A percentile compares a stretch with the other conserved stretches of the same genome.
These are phyloP conservation scores for Gossypium australe DNA, from an alignment of 345 rosid species.

Conservation along the genomic window DNA sequence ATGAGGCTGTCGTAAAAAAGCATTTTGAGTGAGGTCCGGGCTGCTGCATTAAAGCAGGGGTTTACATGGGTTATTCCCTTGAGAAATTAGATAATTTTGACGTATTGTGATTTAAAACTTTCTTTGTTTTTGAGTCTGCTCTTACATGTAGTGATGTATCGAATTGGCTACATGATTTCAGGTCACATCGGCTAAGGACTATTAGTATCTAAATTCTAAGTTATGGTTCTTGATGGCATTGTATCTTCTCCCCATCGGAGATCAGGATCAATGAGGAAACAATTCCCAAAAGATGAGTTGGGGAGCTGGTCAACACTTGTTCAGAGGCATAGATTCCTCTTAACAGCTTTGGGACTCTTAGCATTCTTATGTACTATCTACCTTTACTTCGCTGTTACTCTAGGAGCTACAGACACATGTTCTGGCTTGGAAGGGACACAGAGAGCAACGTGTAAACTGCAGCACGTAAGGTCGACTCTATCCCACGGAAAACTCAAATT, in stretches of 20 bases:
- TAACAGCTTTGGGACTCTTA: constrained; percentile 73
- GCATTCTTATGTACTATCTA: constrained; percentile 79
- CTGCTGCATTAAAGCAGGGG: background rate
- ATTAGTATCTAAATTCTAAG: background rate
- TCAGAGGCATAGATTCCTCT: constrained; percentile 79
- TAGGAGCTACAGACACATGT: constrained; percentile 60
- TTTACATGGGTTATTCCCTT: background rate
- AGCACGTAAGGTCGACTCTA: constrained; percentile 39
- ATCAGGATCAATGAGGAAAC: constrained; percentile 58
- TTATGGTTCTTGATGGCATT: constrained; percentile 70
- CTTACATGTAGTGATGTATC: background rate
- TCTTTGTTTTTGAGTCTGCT: background rate
- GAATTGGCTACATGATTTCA: constrained; percentile 10
- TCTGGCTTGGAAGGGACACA: constrained; percentile 56
- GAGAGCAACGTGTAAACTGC: constrained; percentile 55
- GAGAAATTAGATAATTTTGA: background rate
- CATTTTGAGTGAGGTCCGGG: background rate
- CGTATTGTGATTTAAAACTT: background rate
- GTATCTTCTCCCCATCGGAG: constrained; percentile 74
- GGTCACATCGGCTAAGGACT: constrained; percentile 15
- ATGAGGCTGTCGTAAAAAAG: background rate
- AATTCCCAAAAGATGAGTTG: constrained; percentile 58
- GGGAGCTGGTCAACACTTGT: constrained; percentile 73
- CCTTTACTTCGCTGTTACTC: constrained; percentile 84
- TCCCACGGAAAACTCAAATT: constrained; percentile 59